These are phyloP conservation scores for Apophysomyces sp. DNA, from an alignment of 371 early-diverging fungal species.

Conservation along the genomic window DNA sequence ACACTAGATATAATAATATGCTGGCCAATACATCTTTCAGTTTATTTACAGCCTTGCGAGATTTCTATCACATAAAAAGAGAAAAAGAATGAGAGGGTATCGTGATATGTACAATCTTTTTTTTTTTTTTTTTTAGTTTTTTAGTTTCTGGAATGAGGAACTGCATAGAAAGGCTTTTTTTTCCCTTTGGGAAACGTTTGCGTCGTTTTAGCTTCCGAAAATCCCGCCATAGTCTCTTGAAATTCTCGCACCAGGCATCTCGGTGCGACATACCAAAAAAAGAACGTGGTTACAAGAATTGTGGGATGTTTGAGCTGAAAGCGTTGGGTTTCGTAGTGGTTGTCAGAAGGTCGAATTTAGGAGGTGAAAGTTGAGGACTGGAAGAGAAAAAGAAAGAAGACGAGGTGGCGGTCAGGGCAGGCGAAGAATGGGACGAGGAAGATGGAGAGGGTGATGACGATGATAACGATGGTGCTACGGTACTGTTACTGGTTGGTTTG, in stretches of 20 bases:
- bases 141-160: neutral
- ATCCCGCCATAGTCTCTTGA: slow-evolving; percentile 4
- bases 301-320: neutral
- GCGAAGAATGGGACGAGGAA: neutral
- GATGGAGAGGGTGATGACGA: neutral
- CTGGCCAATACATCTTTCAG: neutral
- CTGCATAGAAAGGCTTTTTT: neutral
- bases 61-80: neutral
- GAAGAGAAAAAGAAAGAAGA: neutral
- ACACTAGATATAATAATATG: too few species aligned
- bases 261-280: slow-evolving; percentile 2
- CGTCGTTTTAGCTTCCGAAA: slow-evolving; percentile 1
- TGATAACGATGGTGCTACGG: neutral
- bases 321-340: neutral
- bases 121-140: neutral
- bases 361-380: neutral
- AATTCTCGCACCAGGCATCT: slow-evolving; percentile 1
- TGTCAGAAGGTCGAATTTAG: neutral
- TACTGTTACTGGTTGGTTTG: neutral
- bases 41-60: neutral
- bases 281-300: neutral
- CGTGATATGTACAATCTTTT: neutral
- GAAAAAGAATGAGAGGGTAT: too few species aligned
- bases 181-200: neutral
- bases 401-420: neutral